These are phyloP conservation scores for Phytophthora pisi DNA, from an alignment of 352 stramenopile genomes.

Conservation along the genomic window DNA sequence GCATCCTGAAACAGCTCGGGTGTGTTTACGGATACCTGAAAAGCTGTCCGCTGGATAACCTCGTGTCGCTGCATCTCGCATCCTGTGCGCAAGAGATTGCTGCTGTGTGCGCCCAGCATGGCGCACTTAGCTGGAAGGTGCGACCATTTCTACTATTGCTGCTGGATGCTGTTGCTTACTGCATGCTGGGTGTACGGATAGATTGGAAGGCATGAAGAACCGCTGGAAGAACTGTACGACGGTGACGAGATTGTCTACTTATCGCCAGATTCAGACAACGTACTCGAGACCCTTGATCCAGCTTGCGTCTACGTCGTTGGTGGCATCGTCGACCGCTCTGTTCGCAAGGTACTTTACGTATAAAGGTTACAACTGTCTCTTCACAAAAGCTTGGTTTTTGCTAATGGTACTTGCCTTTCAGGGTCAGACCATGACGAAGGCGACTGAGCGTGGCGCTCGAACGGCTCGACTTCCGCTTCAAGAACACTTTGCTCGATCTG, in stretches of 20 bases:
- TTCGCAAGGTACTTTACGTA: slow-evolving; percentile 55
- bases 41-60: slow-evolving; percentile 58
- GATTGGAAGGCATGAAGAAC: slow-evolving; percentile 47
- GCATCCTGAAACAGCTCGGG: slow-evolving; percentile 81
- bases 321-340: slow-evolving; percentile 85
- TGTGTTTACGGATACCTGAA: slow-evolving; percentile 84
- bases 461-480: slow-evolving; percentile 69
- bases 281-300: slow-evolving; percentile 59
- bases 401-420: slow-evolving; percentile 13
- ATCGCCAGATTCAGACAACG: slow-evolving; percentile 79
- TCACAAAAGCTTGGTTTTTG: too few species aligned
- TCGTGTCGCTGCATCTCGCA: slow-evolving; percentile 64
- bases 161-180: not conserved
- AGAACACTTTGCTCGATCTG: slow-evolving; percentile 44
- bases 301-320: slow-evolving; percentile 75
- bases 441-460: slow-evolving; percentile 31
- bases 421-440: slow-evolving; percentile 56
- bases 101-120: slow-evolving; percentile 47
- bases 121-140: slow-evolving; percentile 69
- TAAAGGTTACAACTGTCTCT: not conserved
- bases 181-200: not conserved
- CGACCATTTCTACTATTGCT: not conserved
- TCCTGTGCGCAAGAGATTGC: slow-evolving; percentile 50
- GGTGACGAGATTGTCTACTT: slow-evolving; percentile 75
- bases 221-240: slow-evolving; percentile 59